These are phyloP conservation scores for bread wheat (Triticum aestivum) DNA, from an alignment of 176 grass and related monocot genomes.

Conservation along the genomic window IWGSC_CS_RefSeq_v2.1 NC_057801.1:456901476-456901975, in stretches of 20 bases:
- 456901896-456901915: slow-evolving; percentile 77
- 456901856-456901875: slow-evolving; percentile 75
- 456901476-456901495: slow-evolving; percentile 90
- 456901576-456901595: slow-evolving; percentile 86
- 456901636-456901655: slow-evolving; percentile 88
- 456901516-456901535: slow-evolving; percentile 62
- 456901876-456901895: slow-evolving; percentile 66
- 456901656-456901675: slow-evolving; percentile 56
- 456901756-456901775: slow-evolving; percentile 80
- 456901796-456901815: slow-evolving; percentile 69
- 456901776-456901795: slow-evolving; percentile 87
- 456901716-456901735: slow-evolving; percentile 68
- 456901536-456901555: slow-evolving; percentile 61
- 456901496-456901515: slow-evolving; percentile 70
- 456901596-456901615: slow-evolving; percentile 46
- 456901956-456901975: slow-evolving; percentile 76
- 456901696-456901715: slow-evolving; percentile 96
- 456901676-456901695: slow-evolving; percentile 71
- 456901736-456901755: slow-evolving; percentile 77
- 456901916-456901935: slow-evolving; percentile 68
- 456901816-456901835: slow-evolving; percentile 92
- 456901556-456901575: slow-evolving; percentile 96
- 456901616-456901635: slow-evolving; percentile 87
- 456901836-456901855: slow-evolving; percentile 89
- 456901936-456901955: slow-evolving; percentile 85